These are phyloP conservation scores for Nannizzia gypsea DNA, from an alignment of 2,329 filamentous ascomycete genomes.

Conservation along the genomic window DNA sequence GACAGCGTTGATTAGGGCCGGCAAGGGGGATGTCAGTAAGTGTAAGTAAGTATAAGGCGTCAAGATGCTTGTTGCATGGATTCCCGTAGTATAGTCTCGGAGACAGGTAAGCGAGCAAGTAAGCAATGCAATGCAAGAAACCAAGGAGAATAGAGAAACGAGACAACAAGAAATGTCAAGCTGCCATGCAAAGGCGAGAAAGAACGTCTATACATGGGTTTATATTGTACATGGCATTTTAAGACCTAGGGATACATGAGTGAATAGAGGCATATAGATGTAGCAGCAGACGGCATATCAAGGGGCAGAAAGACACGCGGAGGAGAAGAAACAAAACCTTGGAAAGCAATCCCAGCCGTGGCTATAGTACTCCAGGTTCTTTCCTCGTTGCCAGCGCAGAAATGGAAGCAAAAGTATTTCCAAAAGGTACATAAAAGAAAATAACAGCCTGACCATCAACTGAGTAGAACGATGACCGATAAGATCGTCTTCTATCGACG, in stretches of 20 bases:
- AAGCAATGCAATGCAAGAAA: background rate
- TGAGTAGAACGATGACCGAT: background rate
- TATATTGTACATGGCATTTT: constrained; percentile 4
- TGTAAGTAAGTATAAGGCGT: too few relatives aligned
- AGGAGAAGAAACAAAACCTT: background rate
- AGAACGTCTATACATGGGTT: constrained; percentile 1
- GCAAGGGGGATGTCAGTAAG: background rate
- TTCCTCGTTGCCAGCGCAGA: background rate
- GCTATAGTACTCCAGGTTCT: background rate
- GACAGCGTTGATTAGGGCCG: background rate
- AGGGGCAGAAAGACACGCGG: background rate
- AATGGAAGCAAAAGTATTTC: background rate
- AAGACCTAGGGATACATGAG: background rate
- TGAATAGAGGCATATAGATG: background rate
- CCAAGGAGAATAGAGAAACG: too few relatives aligned
- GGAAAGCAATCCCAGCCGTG: constrained; percentile 7
- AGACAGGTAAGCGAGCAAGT: background rate
- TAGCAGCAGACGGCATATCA: background rate
- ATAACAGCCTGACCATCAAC: background rate
- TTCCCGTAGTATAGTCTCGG: background rate
- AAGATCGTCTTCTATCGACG: background rate
- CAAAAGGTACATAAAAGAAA: background rate
- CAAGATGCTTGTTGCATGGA: constrained; percentile 1
- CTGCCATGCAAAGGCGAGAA: background rate
- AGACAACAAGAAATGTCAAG: background rate